Percentiles rank a stretch among this genome's conserved stretches.
Conservation (phyloP, 2,329 filamentous ascomycete genomes). For the Nannizziopsis barbatae region DNA sequence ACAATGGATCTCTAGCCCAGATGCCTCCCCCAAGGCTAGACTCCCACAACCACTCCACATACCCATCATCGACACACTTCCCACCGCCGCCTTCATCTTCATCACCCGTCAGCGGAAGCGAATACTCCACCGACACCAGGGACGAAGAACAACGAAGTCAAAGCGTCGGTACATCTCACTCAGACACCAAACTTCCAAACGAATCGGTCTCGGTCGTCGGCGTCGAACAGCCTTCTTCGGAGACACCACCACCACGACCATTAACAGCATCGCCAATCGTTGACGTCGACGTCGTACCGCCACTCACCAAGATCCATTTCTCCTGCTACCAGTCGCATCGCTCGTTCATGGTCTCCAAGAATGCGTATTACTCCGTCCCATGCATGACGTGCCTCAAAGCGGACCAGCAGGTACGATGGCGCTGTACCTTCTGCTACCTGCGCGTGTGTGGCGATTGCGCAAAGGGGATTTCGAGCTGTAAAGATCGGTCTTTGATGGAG, state of each 20-base stretch:
- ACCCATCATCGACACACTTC: neutral
- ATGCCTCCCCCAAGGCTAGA: neutral
- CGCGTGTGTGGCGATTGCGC: slow-evolving; percentile 31
- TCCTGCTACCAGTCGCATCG: slow-evolving; percentile 33
- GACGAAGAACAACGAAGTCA: neutral
- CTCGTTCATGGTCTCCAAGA: slow-evolving; percentile 27
- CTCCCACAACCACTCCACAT: neutral
- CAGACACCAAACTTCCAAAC: neutral
- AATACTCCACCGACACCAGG: slow-evolving; percentile 3
- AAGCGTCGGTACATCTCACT: neutral
- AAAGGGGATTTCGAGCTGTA: slow-evolving; percentile 26
- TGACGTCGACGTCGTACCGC: slow-evolving; percentile 21
- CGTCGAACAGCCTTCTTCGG: neutral
- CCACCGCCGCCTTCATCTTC: neutral
- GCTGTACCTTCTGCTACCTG: slow-evolving; percentile 35
- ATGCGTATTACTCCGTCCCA: slow-evolving; percentile 31
- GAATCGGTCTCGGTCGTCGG: neutral
- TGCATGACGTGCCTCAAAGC: slow-evolving; percentile 36
- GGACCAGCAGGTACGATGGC: slow-evolving; percentile 29
- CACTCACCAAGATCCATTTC: slow-evolving; percentile 29
- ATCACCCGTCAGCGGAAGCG: slow-evolving; percentile 1
- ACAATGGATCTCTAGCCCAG: neutral
- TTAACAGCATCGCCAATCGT: neutral
- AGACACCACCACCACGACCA: neutral
- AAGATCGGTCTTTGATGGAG: slow-evolving; percentile 25